phyloP scores from a whole-genome alignment of 1,284 basidiomycete genomes.

The Exsudoporus floridanus region DNA sequence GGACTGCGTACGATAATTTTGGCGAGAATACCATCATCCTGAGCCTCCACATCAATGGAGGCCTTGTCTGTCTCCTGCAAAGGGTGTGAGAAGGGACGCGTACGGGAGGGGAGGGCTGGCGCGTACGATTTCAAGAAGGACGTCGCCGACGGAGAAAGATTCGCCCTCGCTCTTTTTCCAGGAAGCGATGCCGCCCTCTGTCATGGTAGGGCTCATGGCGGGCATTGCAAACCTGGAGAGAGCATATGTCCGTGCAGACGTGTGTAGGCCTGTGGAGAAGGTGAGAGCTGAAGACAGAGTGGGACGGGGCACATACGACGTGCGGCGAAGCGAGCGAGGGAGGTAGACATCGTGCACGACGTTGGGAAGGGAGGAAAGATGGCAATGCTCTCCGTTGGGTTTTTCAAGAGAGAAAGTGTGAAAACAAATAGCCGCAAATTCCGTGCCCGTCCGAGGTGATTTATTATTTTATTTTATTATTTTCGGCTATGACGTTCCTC shows the following conservation, averaged over 20 bases:
- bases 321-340: conserved; percentile 65
- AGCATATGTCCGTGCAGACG: conserved; percentile 74
- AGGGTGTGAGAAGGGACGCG: conserved; percentile 9
- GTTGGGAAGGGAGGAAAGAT: conserved; percentile 11
- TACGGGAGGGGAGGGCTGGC: neutral
- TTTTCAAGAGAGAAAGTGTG: conserved; percentile 8
- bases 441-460: conserved; percentile 17
- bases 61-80: conserved; percentile 97
- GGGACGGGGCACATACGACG: conserved; percentile 50
- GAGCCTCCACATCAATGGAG: conserved; percentile 98
- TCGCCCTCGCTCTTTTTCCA: conserved; percentile 99
- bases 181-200: conserved; percentile 94
- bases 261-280: conserved; percentile 67
- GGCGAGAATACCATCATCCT: conserved; percentile 93
- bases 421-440: conserved; percentile 27
- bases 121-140: conserved; percentile 89
- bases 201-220: conserved; percentile 99
- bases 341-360: conserved; percentile 50
- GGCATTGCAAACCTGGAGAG: conserved; percentile 95
- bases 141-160: conserved; percentile 85
- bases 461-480: conserved; percentile 7
- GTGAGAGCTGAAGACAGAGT: neutral
- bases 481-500: conserved; percentile 41
- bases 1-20: conserved; percentile 74
- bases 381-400: neutral